Base-by-base conservation (phyloP, 176 grass and related monocot species). In the Oryza nivara region DNA sequence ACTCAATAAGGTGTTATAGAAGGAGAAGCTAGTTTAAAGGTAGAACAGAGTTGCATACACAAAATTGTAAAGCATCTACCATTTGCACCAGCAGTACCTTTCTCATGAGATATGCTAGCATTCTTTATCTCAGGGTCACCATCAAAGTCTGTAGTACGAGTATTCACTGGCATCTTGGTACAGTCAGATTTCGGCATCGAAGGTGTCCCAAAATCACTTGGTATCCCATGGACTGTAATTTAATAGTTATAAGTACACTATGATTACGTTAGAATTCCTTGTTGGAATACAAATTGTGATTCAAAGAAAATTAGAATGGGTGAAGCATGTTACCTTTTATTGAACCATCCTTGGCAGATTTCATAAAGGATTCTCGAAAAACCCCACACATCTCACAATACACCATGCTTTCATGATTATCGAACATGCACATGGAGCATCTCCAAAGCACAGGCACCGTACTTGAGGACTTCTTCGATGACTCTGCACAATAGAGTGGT, bases 381-480 rank as follows among this genome's bases (percentile, higher is more conserved):
- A 92, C 93, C 30, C 96, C 96, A 86, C 96, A 98, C 80, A 95
- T 92, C 86, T 95, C 89, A 76, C 96, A 98, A 70, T 84, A 91
- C 17, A 87, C 26, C 82, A 88, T 85, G 86, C 76, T 87, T 80
- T 90, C 91, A 72, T 93, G 89, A 87, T 98, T 98, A 86, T 74
- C 82, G 35, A 93, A 95, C 8, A 67, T 89, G 66, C 96, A 98
- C 83, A 93, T 93, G 17, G 91, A 88, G 85, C 96, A 98, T 4
- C 30, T 88, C 96, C 96, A 98, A 88, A 87, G 81, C 76, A 82
- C 79, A 23, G 82, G 83, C 47, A 88, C 85, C 9, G 26, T 58
- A 73, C n/a, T 80, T 70, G 89, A 75, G 47, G 71, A 73, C 43
- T 85, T 88, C 51, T 86, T 88, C 88, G n/a, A 60, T 88, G 74